Conservation (phyloP, 768 basidiomycete species). For the Suillus weaverae region DNA sequence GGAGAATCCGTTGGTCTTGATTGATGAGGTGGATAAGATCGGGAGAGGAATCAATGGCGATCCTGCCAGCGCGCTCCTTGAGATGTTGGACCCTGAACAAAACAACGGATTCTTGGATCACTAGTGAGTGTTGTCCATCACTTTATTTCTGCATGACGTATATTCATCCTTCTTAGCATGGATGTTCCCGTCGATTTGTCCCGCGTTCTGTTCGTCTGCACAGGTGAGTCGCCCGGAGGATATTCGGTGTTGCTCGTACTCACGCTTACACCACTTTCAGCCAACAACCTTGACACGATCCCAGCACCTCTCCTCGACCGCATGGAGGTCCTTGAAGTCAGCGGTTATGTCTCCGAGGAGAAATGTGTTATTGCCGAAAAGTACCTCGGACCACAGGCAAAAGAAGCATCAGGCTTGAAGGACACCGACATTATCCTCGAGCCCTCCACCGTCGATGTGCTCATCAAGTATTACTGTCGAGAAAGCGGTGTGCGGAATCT, state of each 20-base stretch:
- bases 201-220: conserved; percentile 96
- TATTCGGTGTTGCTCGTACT: conserved; percentile 7
- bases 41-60: conserved; percentile 90
- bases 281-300: conserved; percentile 91
- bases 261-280: conserved; percentile 33
- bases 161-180: conserved; percentile 53
- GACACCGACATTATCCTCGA: conserved; percentile 81
- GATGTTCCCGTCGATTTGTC: conserved; percentile 97
- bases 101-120: conserved; percentile 94
- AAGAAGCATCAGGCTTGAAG: conserved; percentile 84
- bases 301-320: conserved; percentile 91
- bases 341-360: conserved; percentile 92
- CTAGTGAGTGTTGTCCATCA: conserved; percentile 59
- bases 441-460: conserved; percentile 71
- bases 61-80: conserved; percentile 85
- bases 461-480: conserved; percentile 96
- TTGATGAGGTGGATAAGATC: conserved; percentile 97
- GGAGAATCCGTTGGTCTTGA: conserved; percentile 91
- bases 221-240: conserved; percentile 41
- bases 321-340: conserved; percentile 96
- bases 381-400: conserved; percentile 92
- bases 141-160: too few species aligned
- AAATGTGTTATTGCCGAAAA: conserved; percentile 84
- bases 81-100: conserved; percentile 95
- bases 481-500: conserved; percentile 96